These are phyloP conservation scores for Pichia sp. DNA, from an alignment of 1,139 yeast species.

Conservation along the genomic window DNA sequence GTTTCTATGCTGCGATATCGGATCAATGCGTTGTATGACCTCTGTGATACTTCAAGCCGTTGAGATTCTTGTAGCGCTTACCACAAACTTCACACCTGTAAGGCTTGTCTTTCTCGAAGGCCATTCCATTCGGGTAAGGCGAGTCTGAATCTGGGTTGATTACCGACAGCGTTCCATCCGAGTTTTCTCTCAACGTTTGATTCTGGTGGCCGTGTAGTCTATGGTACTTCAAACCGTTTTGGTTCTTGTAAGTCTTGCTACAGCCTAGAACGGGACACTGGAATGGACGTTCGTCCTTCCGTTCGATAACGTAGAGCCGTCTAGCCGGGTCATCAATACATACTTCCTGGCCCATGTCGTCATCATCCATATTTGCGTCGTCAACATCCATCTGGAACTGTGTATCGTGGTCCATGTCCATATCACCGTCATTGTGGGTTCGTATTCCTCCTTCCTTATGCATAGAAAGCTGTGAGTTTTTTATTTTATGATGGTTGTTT, in stretches of 20 bases:
- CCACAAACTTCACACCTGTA: slow-evolving; percentile 98
- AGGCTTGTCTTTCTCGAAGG: slow-evolving; percentile 95
- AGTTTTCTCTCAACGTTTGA: slow-evolving; percentile 83
- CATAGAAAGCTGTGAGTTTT: slow-evolving; percentile 3
- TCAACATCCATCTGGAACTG: slow-evolving; percentile 33
- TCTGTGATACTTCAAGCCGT: slow-evolving; percentile 94
- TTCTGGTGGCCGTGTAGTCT: slow-evolving; percentile 96
- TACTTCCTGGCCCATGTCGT: slow-evolving; percentile 42
- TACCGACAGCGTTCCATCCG: slow-evolving; percentile 88
- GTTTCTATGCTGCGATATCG: not conserved
- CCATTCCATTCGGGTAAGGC: slow-evolving; percentile 88
- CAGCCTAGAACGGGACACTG: slow-evolving; percentile 98
- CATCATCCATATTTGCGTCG: slow-evolving; percentile 17
- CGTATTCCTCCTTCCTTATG: not conserved
- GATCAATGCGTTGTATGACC: slow-evolving; percentile 74
- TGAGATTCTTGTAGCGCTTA: slow-evolving; percentile 89
- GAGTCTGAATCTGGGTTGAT: slow-evolving; percentile 90
- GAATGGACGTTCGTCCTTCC: slow-evolving; percentile 90
- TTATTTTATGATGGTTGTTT: slow-evolving; percentile 1
- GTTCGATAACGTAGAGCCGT: slow-evolving; percentile 86
- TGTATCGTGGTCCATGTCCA: slow-evolving; percentile 20
- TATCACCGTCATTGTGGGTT: slow-evolving; percentile 4
- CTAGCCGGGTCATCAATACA: slow-evolving; percentile 92
- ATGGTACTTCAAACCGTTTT: slow-evolving; percentile 94
- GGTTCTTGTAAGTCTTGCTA: slow-evolving; percentile 95